phyloP scores from a whole-genome alignment of 2,329 filamentous ascomycete species.

The Lizonia empirigonia region DNA sequence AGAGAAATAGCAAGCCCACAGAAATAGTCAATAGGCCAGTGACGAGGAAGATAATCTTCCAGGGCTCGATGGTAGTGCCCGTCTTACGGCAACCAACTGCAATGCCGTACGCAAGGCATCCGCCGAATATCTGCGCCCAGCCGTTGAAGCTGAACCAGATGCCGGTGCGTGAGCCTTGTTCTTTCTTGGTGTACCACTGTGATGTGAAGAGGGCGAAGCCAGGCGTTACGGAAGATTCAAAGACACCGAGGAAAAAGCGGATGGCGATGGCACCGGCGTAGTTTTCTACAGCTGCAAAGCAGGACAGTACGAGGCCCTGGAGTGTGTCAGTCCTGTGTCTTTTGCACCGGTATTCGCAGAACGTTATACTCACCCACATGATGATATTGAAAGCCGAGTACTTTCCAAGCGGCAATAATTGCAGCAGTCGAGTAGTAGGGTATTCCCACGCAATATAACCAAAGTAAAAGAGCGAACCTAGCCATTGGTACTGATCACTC shows the following conservation, averaged over 20 bases:
- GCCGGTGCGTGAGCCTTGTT: constrained; percentile 66
- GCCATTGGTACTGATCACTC: constrained; percentile 60
- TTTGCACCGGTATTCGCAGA: background rate
- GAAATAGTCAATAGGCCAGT: constrained; percentile 52
- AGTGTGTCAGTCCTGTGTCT: constrained; percentile 4
- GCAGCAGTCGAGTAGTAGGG: constrained; percentile 68
- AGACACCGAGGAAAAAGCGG: constrained; percentile 70
- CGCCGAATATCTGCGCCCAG: constrained; percentile 66
- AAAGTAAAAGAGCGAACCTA: constrained; percentile 59
- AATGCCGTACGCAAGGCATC: constrained; percentile 67
- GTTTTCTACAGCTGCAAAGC: constrained; percentile 66
- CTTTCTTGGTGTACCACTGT: constrained; percentile 74
- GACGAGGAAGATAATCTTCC: constrained; percentile 64
- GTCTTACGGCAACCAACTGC: constrained; percentile 60
- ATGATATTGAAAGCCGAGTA: constrained; percentile 52
- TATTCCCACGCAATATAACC: constrained; percentile 67
- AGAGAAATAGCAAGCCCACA: constrained; percentile 53
- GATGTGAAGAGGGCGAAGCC: constrained; percentile 71
- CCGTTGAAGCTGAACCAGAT: constrained; percentile 75
- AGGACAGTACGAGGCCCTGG: constrained; percentile 62
- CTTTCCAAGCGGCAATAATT: constrained; percentile 68
- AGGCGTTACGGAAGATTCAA: constrained; percentile 71
- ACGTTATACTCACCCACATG: constrained; percentile 19
- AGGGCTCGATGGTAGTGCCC: constrained; percentile 65
- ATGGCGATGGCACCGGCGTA: constrained; percentile 68